Evolutionary conservation across 75 land plant genomes (phyloP).

Genomic region (Cupressus sempervirens): DNA sequence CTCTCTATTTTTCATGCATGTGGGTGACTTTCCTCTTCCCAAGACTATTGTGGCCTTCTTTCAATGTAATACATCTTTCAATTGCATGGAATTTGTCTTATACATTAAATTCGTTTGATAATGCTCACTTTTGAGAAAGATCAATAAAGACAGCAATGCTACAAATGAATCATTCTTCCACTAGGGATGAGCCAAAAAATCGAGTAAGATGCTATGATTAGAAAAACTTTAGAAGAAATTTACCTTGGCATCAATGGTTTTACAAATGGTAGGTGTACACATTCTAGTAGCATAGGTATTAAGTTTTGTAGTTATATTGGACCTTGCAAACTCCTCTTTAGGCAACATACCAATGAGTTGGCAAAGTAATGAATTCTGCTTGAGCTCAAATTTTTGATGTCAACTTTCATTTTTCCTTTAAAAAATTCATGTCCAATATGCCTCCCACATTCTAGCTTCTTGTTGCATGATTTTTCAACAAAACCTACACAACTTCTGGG

Average conservation of each 20-base stretch:
- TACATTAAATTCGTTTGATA: not conserved
- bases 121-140: not conserved
- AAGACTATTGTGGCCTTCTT: too few relatives aligned
- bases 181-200: not conserved
- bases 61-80: too few relatives aligned
- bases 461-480: too few relatives aligned
- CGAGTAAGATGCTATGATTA: not conserved
- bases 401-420: too few relatives aligned
- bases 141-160: not conserved
- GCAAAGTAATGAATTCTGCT: conserved; percentile 50
- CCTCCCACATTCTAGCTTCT: too few relatives aligned
- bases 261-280: conserved; percentile 59
- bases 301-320: conserved; percentile 60
- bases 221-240: not conserved
- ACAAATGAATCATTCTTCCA: not conserved
- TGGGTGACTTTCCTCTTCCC: too few relatives aligned
- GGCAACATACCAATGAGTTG: conserved; percentile 72
- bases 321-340: conserved; percentile 64
- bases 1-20: too few relatives aligned
- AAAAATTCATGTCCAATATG: too few relatives aligned
- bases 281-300: conserved; percentile 87
- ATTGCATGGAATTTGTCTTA: not conserved
- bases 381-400: conserved; percentile 97
- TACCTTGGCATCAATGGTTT: conserved; percentile 50
- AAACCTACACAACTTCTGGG: too few relatives aligned